A percentile compares a stretch with the other conserved stretches of the same genome.
Conservation (phyloP, 2,329 filamentous ascomycete genomes). For the Microthyrium microscopicum region DNA sequence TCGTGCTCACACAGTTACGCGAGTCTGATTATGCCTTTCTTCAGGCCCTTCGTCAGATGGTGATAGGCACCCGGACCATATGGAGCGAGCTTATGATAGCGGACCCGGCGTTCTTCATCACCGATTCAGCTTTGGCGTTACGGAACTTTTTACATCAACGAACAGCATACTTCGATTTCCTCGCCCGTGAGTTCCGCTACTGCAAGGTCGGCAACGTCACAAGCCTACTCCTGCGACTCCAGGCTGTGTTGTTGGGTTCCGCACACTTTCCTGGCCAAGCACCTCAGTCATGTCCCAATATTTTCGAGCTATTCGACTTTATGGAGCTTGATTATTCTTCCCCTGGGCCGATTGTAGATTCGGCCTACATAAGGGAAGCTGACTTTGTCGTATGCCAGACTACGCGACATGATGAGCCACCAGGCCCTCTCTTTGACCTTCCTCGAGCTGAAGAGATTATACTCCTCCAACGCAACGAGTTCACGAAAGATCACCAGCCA, state of each 20-base stretch:
- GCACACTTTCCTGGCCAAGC: constrained; percentile 40
- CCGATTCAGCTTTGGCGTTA: constrained; percentile 50
- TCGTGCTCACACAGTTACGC: constrained; percentile 66
- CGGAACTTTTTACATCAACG: constrained; percentile 65
- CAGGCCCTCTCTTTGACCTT: constrained; percentile 51
- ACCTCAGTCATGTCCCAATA: constrained; percentile 48
- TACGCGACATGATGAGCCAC: constrained; percentile 39
- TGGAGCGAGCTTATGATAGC: constrained; percentile 56
- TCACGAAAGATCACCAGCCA: constrained; percentile 26
- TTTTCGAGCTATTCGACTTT: constrained; percentile 92
- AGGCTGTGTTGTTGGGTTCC: constrained; percentile 58
- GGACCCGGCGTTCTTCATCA: constrained; percentile 50
- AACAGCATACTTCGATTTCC: constrained; percentile 67
- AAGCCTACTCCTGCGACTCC: constrained; percentile 25
- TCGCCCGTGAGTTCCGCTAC: constrained; percentile 67
- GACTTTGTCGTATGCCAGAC: constrained; percentile 50
- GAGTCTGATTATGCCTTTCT: constrained; percentile 65
- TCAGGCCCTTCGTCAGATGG: constrained; percentile 52
- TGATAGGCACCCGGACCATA: constrained; percentile 49
- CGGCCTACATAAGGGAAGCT: constrained; percentile 44
- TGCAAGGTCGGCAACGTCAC: constrained; percentile 55
- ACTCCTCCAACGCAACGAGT: constrained; percentile 48
- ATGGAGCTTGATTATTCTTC: constrained; percentile 44
- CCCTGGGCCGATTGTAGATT: constrained; percentile 35
- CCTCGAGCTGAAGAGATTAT: constrained; percentile 59